Percentiles rank a stretch among this genome's conserved stretches.
These are phyloP conservation scores for Pleurotus djamor DNA, from an alignment of 768 basidiomycete species.

Conservation along the genomic window DNA sequence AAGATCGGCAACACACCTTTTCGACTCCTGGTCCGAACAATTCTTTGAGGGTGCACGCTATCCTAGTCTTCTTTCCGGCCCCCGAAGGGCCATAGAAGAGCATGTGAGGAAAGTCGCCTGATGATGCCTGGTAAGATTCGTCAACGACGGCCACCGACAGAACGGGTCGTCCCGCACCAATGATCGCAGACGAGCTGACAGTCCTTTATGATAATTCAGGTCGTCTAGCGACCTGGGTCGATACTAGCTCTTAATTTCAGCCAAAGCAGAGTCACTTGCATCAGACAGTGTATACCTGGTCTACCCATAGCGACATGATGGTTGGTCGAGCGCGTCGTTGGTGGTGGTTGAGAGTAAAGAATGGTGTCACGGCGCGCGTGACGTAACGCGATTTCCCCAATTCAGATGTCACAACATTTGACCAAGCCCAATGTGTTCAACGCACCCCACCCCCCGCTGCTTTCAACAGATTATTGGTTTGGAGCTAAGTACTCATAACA, in stretches of 20 bases:
- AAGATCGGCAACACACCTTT: slow-evolving; percentile 53
- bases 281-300: slow-evolving; percentile 37
- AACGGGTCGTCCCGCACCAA: slow-evolving; percentile 45
- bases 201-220: slow-evolving; percentile 82
- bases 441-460: no score
- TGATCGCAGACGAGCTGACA: slow-evolving; percentile 78
- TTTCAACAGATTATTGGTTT: no score
- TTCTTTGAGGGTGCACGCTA: slow-evolving; percentile 84
- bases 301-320: slow-evolving; percentile 70
- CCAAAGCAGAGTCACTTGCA: not conserved
- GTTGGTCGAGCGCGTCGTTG: not conserved
- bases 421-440: not conserved
- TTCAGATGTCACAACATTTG: not conserved
- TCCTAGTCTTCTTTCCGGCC: slow-evolving; percentile 97
- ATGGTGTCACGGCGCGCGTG: not conserved
- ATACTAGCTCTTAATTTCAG: slow-evolving; percentile 45
- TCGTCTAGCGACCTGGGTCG: slow-evolving; percentile 83
- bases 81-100: slow-evolving; percentile 97
- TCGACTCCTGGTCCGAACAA: slow-evolving; percentile 92
- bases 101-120: slow-evolving; percentile 96
- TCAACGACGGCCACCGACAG: not conserved
- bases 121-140: slow-evolving; percentile 55
- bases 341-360: not conserved
- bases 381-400: not conserved
- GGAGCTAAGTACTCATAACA: no score